Conservation (phyloP, 768 basidiomycete species). For the Tephrocybe sp. region DNA sequence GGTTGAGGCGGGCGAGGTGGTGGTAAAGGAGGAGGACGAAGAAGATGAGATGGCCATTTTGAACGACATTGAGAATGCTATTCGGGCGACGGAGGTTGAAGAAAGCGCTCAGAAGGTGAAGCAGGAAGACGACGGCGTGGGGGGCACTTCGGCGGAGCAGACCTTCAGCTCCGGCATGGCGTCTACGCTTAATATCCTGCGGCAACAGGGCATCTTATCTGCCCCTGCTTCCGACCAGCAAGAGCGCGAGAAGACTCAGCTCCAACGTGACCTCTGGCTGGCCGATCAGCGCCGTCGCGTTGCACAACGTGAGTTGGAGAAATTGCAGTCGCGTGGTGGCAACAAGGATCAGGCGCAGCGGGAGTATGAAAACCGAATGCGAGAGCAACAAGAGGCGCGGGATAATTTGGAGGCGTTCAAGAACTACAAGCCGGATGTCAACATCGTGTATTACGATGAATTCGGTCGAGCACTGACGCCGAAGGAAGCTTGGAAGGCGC, state of each 20-base stretch:
- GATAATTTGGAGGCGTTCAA: slow-evolving; percentile 82
- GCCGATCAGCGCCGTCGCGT: slow-evolving; percentile 78
- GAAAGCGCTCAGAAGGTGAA: slow-evolving; percentile 35
- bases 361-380: slow-evolving; percentile 90
- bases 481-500: slow-evolving; percentile 98
- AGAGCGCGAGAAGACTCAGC: slow-evolving; percentile 81
- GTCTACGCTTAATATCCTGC: slow-evolving; percentile 83
- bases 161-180: slow-evolving; percentile 85
- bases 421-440: slow-evolving; percentile 95
- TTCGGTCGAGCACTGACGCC: slow-evolving; percentile 84
- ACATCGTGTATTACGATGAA: slow-evolving; percentile 96
- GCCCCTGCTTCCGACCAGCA: slow-evolving; percentile 58
- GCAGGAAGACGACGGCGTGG: slow-evolving; percentile 31
- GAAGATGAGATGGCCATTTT: slow-evolving; percentile 74
- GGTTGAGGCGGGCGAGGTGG: slow-evolving; percentile 80
- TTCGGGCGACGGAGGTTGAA: slow-evolving; percentile 64
- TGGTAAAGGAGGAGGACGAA: slow-evolving; percentile 77
- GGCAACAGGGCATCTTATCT: slow-evolving; percentile 88
- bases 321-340: slow-evolving; percentile 70
- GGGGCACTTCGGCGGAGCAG: slow-evolving; percentile 75
- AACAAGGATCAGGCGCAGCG: slow-evolving; percentile 92
- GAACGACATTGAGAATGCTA: slow-evolving; percentile 69
- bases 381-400: slow-evolving; percentile 90
- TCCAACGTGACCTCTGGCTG: slow-evolving; percentile 87
- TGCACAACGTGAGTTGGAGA: slow-evolving; percentile 80